These are phyloP conservation scores for Emmonsiellopsis sp. DNA, from an alignment of 2,329 filamentous ascomycete species.

Conservation along the genomic window DNA sequence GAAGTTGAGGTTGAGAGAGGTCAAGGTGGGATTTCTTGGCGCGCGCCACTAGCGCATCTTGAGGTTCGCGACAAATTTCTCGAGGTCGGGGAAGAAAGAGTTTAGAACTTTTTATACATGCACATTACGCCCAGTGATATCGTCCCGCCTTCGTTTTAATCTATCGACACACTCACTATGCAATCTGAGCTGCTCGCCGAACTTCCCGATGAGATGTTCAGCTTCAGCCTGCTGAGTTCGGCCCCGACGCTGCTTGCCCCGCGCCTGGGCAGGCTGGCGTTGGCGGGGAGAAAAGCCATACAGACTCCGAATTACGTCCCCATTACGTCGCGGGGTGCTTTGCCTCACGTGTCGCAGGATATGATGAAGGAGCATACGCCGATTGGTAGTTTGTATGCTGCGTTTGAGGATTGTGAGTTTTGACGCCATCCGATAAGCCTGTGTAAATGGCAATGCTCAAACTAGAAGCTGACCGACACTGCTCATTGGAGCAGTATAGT, in stretches of 20 bases:
- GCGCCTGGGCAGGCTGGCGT: constrained; percentile 57
- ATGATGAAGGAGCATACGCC: constrained; percentile 57
- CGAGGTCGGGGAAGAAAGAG: not conserved
- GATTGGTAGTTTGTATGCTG: constrained; percentile 65
- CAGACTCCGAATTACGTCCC: constrained; percentile 76
- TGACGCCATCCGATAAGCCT: too few relatives aligned
- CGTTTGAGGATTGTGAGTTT: constrained; percentile 81
- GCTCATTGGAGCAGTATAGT: constrained; percentile 41
- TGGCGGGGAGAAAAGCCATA: constrained; percentile 56
- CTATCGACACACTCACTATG: constrained; percentile 14
- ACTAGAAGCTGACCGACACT: constrained; percentile 19
- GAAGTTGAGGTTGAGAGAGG: not conserved
- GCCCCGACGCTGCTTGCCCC: constrained; percentile 35
- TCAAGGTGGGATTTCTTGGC: not conserved
- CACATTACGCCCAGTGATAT: not conserved
- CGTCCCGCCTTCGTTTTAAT: not conserved
- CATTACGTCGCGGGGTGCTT: constrained; percentile 68
- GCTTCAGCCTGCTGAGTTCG: constrained; percentile 27
- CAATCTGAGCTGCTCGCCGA: constrained; percentile 15
- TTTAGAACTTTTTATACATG: too few relatives aligned
- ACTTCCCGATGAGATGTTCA: constrained; percentile 25
- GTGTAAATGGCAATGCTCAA: not conserved
- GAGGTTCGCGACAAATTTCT: not conserved
- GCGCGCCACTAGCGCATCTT: not conserved
- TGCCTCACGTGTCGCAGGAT: constrained; percentile 87